Evolutionary conservation across 306 rosid genomes (phyloP).

Genomic region (Corylus heterophylla): DNA sequence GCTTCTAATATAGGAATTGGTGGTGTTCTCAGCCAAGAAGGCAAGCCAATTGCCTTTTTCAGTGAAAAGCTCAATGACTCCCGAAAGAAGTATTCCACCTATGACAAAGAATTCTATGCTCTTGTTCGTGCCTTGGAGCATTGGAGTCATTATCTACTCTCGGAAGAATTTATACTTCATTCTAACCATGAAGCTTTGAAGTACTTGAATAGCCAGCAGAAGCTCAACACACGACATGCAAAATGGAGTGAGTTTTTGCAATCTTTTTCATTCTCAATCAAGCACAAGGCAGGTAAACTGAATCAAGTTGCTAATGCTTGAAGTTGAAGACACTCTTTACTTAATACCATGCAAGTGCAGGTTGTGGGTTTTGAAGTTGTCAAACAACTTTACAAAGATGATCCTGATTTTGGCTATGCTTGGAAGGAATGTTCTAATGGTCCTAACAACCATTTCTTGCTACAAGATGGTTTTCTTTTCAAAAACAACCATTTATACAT

Average conservation of each 20-base stretch:
- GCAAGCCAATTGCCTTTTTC: not conserved
- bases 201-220: not conserved
- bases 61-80: too few species aligned
- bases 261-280: too few species aligned
- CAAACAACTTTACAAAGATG: not conserved
- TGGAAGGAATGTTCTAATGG: not conserved
- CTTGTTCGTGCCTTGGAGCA: too few species aligned
- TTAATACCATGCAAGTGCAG: not conserved
- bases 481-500: too few species aligned
- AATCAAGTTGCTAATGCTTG: not conserved
- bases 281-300: too few species aligned
- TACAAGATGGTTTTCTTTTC: not conserved
- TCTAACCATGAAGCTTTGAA: not conserved
- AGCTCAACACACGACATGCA: not conserved
- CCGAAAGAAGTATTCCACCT: too few species aligned
- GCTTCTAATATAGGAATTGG: not conserved
- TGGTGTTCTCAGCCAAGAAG: not conserved
- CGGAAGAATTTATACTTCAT: not conserved
- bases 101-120: too few species aligned
- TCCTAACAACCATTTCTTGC: not conserved
- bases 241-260: too few species aligned
- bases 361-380: not conserved
- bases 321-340: not conserved
- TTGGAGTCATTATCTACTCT: too few species aligned
- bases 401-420: not conserved